Percentiles rank a stretch among this genome's conserved stretches.
phyloP scores from a whole-genome alignment of 1,284 basidiomycete genomes.

The Ustilago shanxiensis region DNA sequence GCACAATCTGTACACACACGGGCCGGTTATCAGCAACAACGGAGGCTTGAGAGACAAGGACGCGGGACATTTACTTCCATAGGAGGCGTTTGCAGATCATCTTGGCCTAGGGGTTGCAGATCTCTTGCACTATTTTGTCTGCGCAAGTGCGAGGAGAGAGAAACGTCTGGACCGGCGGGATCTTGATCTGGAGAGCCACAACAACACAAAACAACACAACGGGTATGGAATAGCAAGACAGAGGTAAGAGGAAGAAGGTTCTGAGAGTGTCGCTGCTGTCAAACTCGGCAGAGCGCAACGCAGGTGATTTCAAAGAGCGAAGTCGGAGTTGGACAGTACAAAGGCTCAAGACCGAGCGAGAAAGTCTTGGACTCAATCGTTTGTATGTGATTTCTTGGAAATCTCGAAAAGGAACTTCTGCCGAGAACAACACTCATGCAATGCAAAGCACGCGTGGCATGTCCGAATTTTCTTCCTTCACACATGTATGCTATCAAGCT shows the following conservation, averaged over 20 bases:
- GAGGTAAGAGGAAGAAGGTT: slow-evolving; percentile 1
- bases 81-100: slow-evolving; percentile 19
- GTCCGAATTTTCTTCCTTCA: not conserved
- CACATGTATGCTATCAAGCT: not conserved
- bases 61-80: not conserved
- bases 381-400: not conserved
- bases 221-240: not conserved
- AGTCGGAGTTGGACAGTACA: slow-evolving; percentile 15
- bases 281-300: slow-evolving; percentile 1
- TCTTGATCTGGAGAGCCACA: not conserved
- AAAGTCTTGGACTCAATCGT: no score
- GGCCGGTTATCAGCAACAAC: not conserved
- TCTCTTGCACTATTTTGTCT: slow-evolving; percentile 9
- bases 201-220: not conserved
- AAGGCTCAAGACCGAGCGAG: not conserved
- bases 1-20: not conserved
- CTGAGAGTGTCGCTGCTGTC: not conserved
- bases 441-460: not conserved
- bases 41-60: not conserved
- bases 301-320: not conserved
- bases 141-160: slow-evolving; percentile 4
- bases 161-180: slow-evolving; percentile 9
- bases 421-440: slow-evolving; percentile 10
- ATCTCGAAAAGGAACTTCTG: slow-evolving; percentile 1
- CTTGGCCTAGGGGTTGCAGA: slow-evolving; percentile 8